Conservation (phyloP, 108 stramenopile species). For the Thalassiosira profunda region DNA sequence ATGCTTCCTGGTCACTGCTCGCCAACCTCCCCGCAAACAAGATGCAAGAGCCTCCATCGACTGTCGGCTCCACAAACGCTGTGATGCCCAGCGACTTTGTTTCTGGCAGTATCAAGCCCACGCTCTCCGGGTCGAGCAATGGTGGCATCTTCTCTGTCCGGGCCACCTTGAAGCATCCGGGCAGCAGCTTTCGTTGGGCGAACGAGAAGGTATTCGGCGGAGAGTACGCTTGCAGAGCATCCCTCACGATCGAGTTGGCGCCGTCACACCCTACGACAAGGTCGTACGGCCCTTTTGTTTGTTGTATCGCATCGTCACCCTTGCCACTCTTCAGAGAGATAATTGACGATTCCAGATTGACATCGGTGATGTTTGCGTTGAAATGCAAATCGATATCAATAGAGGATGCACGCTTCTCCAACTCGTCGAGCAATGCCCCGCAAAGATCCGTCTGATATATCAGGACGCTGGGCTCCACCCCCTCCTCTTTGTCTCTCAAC, state of each 20-base stretch:
- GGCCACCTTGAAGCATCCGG: conserved; percentile 75
- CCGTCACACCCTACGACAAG: conserved; percentile 80
- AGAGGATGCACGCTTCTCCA: conserved; percentile 38
- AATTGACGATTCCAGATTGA: conserved; percentile 17
- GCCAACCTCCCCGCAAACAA: conserved; percentile 63
- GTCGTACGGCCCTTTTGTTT: conserved; percentile 49
- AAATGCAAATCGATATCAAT: conserved; percentile 28
- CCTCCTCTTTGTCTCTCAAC: conserved; percentile 43
- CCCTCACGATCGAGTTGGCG: conserved; percentile 70
- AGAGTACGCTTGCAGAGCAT: conserved; percentile 31
- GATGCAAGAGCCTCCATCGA: conserved; percentile 61
- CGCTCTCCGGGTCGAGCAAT: conserved; percentile 59
- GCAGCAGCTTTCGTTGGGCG: conserved; percentile 36
- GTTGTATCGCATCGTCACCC: neutral
- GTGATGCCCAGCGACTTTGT: conserved; percentile 40
- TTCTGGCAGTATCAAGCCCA: conserved; percentile 64
- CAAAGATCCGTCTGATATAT: conserved; percentile 85
- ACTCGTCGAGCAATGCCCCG: conserved; percentile 59
- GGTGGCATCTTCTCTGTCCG: conserved; percentile 48
- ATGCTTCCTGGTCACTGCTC: neutral
- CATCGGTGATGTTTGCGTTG: conserved; percentile 26
- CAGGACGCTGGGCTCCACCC: conserved; percentile 66
- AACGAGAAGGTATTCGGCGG: conserved; percentile 23
- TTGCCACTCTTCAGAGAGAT: conserved; percentile 2
- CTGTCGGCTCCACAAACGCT: conserved; percentile 75